Evolutionary conservation across 306 rosid species (phyloP).

Genomic region (Rosa rugosa): DNA sequence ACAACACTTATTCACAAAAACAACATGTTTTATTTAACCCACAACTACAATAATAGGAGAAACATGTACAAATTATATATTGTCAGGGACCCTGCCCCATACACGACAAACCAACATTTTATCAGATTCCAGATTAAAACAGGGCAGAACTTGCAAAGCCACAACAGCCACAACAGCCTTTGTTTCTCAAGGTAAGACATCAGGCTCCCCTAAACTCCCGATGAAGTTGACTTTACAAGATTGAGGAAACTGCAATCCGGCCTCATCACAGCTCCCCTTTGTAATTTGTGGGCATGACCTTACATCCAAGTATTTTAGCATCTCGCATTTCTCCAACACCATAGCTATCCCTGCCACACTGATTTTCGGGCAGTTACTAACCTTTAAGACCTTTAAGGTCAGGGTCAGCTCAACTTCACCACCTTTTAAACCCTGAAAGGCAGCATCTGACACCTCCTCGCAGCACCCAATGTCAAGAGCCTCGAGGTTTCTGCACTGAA

Average conservation of each 20-base stretch:
- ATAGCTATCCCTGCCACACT: conserved; percentile 67
- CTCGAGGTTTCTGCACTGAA: conserved; percentile 66
- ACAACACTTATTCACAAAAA: not conserved
- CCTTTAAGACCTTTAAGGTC: conserved; percentile 69
- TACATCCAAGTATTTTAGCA: conserved; percentile 77
- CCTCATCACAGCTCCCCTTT: conserved; percentile 69
- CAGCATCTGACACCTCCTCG: conserved; percentile 83
- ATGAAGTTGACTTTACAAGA: conserved; percentile 71
- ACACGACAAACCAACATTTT: conserved; percentile 1
- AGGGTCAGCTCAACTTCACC: conserved; percentile 43
- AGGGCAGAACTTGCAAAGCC: not conserved
- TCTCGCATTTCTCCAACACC: conserved; percentile 59
- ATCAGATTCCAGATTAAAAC: not conserved
- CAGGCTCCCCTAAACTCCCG: conserved; percentile 65
- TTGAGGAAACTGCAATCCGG: conserved; percentile 69
- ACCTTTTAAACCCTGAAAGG: conserved; percentile 56
- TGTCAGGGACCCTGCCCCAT: not conserved
- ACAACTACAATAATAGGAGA: not conserved
- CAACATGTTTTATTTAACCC: not conserved
- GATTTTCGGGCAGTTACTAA: conserved; percentile 79
- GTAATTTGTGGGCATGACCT: conserved; percentile 84
- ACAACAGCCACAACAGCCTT: no score
- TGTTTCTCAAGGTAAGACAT: conserved; percentile 40
- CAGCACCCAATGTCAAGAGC: conserved; percentile 91
- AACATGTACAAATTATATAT: conserved; percentile 9